Conservation (phyloP, 140 eudicot species). For the Stevia rebaudiana region DNA sequence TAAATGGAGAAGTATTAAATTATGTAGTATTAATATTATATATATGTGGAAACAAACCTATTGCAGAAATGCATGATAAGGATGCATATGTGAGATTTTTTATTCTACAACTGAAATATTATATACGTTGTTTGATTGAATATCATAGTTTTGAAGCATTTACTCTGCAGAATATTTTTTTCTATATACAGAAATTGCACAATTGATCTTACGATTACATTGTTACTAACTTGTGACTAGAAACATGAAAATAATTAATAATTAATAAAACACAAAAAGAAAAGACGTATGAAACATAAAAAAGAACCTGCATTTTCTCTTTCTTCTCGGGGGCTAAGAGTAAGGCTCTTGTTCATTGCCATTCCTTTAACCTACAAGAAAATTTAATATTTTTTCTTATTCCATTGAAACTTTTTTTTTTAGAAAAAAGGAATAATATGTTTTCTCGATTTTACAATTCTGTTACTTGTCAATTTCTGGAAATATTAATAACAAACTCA, state of each 20-base stretch:
- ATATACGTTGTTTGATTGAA: neutral
- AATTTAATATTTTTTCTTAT: neutral
- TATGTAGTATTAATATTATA: no score
- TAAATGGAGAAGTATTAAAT: slow-evolving; percentile 1
- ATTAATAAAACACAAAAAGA: neutral
- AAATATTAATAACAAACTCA: neutral
- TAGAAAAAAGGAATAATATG: no score
- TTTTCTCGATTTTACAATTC: neutral
- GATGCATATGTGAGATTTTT: no score
- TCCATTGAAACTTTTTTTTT: neutral
- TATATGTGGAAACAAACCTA: no score
- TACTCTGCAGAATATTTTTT: neutral
- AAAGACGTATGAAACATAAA: slow-evolving; percentile 1
- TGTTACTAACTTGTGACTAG: neutral
- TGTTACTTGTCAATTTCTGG: neutral
- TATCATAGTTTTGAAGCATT: neutral
- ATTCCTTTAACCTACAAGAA: slow-evolving; percentile 78
- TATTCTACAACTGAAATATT: no score
- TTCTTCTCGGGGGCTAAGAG: slow-evolving; percentile 64
- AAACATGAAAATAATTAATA: neutral
- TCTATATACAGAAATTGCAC: neutral
- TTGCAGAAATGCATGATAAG: no score
- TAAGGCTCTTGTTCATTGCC: slow-evolving; percentile 76
- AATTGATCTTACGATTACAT: neutral
- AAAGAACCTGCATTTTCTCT: slow-evolving; percentile 72